Evolutionary conservation across 768 basidiomycete species (phyloP).

Genomic region (Termitomyces sp.): DNA sequence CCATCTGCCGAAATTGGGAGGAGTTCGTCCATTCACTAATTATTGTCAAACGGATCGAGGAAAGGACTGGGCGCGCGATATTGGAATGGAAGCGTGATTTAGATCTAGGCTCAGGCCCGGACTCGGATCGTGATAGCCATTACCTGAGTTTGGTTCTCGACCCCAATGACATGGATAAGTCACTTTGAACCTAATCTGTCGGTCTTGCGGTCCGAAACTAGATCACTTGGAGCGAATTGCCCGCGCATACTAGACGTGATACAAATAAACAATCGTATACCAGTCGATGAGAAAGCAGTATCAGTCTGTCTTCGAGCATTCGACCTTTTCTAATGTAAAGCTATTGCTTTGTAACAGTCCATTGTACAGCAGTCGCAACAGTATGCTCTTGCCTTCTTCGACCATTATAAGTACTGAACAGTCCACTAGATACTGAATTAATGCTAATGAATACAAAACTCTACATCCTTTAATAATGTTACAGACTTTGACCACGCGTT

Average conservation of each 20-base stretch:
- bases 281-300: not conserved
- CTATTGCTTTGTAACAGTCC: not conserved
- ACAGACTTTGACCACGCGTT: not conserved
- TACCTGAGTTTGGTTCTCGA: slow-evolving; percentile 2
- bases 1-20: slow-evolving; percentile 1
- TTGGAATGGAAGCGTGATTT: not conserved
- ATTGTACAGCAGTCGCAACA: not conserved
- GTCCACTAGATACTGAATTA: not conserved
- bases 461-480: not conserved
- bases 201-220: not conserved
- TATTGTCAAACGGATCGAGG: slow-evolving; percentile 1
- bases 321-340: not conserved
- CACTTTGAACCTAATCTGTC: not conserved
- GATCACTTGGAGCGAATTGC: not conserved
- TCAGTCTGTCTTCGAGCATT: too few species aligned
- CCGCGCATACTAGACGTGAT: not conserved
- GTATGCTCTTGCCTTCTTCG: not conserved
- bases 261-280: not conserved
- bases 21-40: slow-evolving; percentile 1
- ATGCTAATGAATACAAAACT: not conserved
- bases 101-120: not conserved
- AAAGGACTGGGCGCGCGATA: not conserved
- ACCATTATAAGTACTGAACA: not conserved
- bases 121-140: not conserved
- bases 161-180: not conserved